Evolutionary conservation across 257 asterid genomes (phyloP).

Genomic region (Apocynum venetum): DNA sequence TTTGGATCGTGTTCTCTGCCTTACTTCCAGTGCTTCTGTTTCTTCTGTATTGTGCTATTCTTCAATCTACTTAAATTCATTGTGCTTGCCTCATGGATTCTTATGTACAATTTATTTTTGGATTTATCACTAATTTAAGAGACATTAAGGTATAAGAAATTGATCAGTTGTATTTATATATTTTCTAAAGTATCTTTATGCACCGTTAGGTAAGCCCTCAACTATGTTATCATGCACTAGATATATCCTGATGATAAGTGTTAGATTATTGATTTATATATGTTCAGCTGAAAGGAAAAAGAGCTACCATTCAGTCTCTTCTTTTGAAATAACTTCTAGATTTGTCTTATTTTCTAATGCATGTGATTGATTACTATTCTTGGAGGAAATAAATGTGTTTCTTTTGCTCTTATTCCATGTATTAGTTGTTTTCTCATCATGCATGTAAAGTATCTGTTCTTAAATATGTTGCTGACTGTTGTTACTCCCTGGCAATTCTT

Average conservation of each 20-base stretch:
- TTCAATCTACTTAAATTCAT: neutral
- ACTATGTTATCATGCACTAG: too few relatives aligned
- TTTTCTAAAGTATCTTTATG: neutral
- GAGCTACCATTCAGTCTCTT: neutral
- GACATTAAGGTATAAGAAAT: neutral
- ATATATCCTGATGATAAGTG: too few relatives aligned
- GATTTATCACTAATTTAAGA: neutral
- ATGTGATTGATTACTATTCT: neutral
- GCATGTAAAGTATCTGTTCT: neutral
- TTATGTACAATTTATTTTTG: neutral
- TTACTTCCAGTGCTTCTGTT: neutral
- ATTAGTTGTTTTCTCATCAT: neutral
- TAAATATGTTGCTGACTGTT: neutral
- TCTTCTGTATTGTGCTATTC: neutral
- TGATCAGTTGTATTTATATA: neutral
- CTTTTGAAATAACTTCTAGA: neutral
- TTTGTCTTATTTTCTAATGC: neutral
- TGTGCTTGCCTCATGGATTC: neutral
- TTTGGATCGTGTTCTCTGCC: neutral
- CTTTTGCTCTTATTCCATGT: neutral
- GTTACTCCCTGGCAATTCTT: neutral
- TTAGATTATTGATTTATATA: too few relatives aligned
- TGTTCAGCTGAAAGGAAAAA: neutral
- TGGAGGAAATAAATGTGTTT: neutral
- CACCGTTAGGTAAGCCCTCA: too few relatives aligned